Evolutionary conservation across 139 green algal genomes (phyloP).

Genomic region (Raphidocelis subcapitata): DNA sequence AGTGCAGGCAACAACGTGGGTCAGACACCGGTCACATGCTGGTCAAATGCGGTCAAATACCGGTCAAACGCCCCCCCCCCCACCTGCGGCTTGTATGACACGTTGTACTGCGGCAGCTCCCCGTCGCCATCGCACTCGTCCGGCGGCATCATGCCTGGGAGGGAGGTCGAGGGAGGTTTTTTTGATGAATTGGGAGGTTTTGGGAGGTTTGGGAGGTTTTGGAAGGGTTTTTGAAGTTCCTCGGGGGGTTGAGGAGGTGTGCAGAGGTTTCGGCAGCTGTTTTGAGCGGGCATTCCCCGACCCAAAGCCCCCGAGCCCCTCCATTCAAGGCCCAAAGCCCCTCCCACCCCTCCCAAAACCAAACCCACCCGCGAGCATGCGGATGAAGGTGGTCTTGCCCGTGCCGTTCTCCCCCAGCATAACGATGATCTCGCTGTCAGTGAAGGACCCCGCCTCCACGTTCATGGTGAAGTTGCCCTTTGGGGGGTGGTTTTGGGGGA

Average conservation of each 20-base stretch:
- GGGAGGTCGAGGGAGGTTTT: no score
- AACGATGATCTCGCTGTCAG: slow-evolving; percentile 94
- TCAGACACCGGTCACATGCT: no score
- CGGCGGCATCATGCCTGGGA: no score
- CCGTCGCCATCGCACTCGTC: no score
- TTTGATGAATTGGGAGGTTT: no score
- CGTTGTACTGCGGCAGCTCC: slow-evolving; percentile 85
- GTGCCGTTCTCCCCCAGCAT: slow-evolving; percentile 99
- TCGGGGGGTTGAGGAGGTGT: neutral
- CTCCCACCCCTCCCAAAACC: no score
- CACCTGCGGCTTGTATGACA: slow-evolving; percentile 98
- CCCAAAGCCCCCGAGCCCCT: slow-evolving; percentile 36
- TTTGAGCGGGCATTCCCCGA: neutral
- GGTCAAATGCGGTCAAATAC: no score
- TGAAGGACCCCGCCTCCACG: slow-evolving; percentile 92
- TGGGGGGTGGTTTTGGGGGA: neutral
- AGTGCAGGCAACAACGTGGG: no score
- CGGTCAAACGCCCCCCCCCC: no score
- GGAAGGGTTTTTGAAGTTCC: no score
- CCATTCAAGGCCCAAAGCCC: no score
- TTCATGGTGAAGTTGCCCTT: slow-evolving; percentile 34
- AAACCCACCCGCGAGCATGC: slow-evolving; percentile 94
- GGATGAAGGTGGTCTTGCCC: slow-evolving; percentile 99
- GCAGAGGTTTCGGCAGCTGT: neutral
- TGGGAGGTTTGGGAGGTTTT: no score